Conservation (phyloP, 1,284 basidiomycete genomes). For the Paramarasmius palmivorus region DNA sequence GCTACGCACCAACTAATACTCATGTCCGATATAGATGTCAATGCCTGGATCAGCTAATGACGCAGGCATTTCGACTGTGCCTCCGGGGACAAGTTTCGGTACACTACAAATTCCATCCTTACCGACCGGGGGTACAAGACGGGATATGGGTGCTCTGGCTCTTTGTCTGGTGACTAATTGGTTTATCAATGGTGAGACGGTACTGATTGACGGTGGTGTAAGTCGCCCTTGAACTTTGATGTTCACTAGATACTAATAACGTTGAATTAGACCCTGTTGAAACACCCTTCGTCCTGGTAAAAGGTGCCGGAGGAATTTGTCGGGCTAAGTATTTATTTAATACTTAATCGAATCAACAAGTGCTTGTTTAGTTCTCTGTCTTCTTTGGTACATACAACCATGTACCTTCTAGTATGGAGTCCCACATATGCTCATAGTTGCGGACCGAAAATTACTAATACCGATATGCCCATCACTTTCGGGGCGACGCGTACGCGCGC, state of each 20-base stretch:
- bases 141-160: conserved; percentile 46
- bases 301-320: too few species aligned
- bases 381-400: too few species aligned
- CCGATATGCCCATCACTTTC: too few species aligned
- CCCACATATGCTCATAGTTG: too few species aligned
- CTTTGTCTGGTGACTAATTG: conserved; percentile 49
- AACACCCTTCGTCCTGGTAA: conserved; percentile 44
- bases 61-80: conserved; percentile 32
- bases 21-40: conserved; percentile 25
- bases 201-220: conserved; percentile 52
- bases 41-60: conserved; percentile 22
- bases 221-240: conserved; percentile 19
- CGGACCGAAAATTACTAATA: too few species aligned
- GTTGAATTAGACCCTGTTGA: conserved; percentile 34
- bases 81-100: conserved; percentile 18
- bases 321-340: too few species aligned
- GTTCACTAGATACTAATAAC: background rate
- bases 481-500: too few species aligned
- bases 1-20: too few species aligned
- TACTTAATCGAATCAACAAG: too few species aligned
- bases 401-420: too few species aligned
- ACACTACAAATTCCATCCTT: conserved; percentile 38
- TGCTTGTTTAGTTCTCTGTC: conserved; percentile 13
- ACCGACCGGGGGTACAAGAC: conserved; percentile 36
- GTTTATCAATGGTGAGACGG: conserved; percentile 54